These are phyloP conservation scores for Cylindricascospora bacillispora DNA, from an alignment of 1,139 yeast species.

Conservation along the genomic window DNA sequence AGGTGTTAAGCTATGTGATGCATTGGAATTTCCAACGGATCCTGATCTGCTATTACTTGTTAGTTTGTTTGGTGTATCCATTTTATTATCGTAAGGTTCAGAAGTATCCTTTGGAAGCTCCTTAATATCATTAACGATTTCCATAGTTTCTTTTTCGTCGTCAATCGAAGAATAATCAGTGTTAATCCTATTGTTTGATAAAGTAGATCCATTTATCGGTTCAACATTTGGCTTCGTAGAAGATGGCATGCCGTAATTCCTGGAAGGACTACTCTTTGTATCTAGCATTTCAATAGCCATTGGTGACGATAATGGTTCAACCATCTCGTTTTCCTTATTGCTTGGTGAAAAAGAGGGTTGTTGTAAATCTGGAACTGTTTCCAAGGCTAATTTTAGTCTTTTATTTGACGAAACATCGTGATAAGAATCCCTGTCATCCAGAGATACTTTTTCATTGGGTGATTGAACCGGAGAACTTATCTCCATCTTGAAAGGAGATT, in stretches of 20 bases:
- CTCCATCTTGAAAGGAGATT: constrained; percentile 12
- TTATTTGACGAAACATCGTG: constrained; percentile 18
- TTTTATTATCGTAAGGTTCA: too few species aligned
- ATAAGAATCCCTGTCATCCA: too few species aligned
- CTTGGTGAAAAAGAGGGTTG: background rate
- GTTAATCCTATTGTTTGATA: background rate
- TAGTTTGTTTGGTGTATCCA: too few species aligned
- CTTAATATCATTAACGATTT: too few species aligned
- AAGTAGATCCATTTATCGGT: background rate
- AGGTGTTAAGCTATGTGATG: too few species aligned
- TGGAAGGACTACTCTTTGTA: constrained; percentile 11
- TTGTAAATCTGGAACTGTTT: constrained; percentile 9
- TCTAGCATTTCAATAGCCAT: constrained; percentile 8
- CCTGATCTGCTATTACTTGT: too few species aligned
- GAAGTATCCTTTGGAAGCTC: too few species aligned
- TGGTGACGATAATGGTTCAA: constrained; percentile 6
- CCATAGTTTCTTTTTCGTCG: constrained; percentile 3
- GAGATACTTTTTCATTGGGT: constrained; percentile 8
- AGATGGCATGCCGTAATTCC: constrained; percentile 1
- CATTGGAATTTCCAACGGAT: background rate
- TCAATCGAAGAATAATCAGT: background rate
- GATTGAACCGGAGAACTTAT: constrained; percentile 12
- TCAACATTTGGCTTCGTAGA: background rate
- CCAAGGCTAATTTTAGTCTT: constrained; percentile 9
- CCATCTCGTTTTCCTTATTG: constrained; percentile 1